Base-by-base conservation (phyloP, 495 filamentous ascomycete genomes). In the Trichoderma asperelloides region DNA sequence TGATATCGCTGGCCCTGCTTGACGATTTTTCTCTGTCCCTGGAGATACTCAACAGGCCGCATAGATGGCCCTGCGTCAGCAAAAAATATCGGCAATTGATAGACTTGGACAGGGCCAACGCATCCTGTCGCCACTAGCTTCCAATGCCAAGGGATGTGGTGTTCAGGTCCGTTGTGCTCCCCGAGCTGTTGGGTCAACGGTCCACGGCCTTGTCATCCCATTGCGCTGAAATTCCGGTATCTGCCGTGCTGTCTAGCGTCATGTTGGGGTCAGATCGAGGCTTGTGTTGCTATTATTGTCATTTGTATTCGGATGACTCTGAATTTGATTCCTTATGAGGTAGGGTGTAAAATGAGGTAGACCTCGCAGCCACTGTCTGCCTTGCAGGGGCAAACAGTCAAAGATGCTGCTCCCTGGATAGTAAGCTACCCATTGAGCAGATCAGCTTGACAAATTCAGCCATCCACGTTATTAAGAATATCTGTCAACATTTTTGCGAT, bases 231-330 rank as follows among this genome's bases (percentile, higher is more conserved):
- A 21, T 16, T 25, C 27, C 55, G 27, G 28, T 25, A 60, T 60
- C 55, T 60, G 55, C 55, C 55, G 55, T 25, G 28, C 33, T 13
- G 55, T 21, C 7, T 60, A 60, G 55, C 55, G 55, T 60, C 25
- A 25, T 30, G 55, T 11, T 25, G 1, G 55, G 55, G 55, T 5
- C 18, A 9, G 49, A 30, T 12, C 23, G 30, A 60, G 13, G 27
- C 55, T 25, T 23, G 47, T 55, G 49, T 55, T 60, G 55, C 55
- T 60, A 60, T 60, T 60, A 12, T 60, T 60, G 25, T 60, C 25
- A 28, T 13, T 60, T 25, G 25, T 12, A 5, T 37, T 3, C 33
- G 33, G 33, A 37, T 33, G 33, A 37, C 33, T 37, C 33, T 37
- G 33, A 37, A 7, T 2, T 37, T 37, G 33, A 37, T 37, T 37